Percentiles rank a stretch among this genome's conserved stretches.
Evolutionary conservation across 352 stramenopile species (phyloP).

Genomic region (Pythium aquatile): DNA sequence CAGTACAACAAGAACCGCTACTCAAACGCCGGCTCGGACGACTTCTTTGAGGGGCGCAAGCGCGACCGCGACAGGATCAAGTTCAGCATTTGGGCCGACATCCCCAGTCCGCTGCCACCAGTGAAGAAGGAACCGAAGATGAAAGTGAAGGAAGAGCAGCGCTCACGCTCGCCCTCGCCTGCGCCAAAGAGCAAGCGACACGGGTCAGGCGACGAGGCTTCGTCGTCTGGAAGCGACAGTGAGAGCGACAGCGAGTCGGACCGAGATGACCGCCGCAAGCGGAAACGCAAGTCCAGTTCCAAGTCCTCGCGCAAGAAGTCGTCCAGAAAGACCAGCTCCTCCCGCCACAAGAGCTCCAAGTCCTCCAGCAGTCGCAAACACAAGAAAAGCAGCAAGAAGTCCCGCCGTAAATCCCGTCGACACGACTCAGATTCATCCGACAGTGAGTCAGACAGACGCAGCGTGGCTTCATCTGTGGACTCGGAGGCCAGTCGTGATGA

Average conservation of each 20-base stretch:
- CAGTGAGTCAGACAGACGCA: conserved; percentile 18
- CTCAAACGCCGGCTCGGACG: conserved; percentile 42
- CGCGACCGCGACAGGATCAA: conserved; percentile 49
- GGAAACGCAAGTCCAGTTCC: conserved; percentile 35
- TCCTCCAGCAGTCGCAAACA: conserved; percentile 30
- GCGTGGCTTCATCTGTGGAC: conserved; percentile 2
- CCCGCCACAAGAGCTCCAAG: conserved; percentile 29
- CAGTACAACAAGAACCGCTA: conserved; percentile 29
- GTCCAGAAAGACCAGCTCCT: conserved; percentile 4
- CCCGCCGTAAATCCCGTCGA: conserved; percentile 30
- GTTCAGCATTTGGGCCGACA: conserved; percentile 75
- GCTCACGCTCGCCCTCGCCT: conserved; percentile 39
- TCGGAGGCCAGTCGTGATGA: not conserved
- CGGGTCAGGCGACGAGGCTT: conserved; percentile 4
- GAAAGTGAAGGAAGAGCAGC: conserved; percentile 30
- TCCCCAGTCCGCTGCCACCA: conserved; percentile 62
- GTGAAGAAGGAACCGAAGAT: conserved; percentile 49
- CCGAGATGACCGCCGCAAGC: conserved; percentile 13
- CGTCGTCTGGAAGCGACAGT: conserved; percentile 29
- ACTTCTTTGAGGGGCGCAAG: conserved; percentile 77
- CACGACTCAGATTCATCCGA: conserved; percentile 24
- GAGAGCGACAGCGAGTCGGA: conserved; percentile 28
- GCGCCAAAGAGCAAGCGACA: conserved; percentile 24
- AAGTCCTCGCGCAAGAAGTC: conserved; percentile 41
- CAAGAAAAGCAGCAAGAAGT: conserved; percentile 22